Evolutionary conservation across 1,284 basidiomycete genomes (phyloP), one percentile per base, ranked within the genome.

Genomic region (Ustilago shanxiensis): DNA sequence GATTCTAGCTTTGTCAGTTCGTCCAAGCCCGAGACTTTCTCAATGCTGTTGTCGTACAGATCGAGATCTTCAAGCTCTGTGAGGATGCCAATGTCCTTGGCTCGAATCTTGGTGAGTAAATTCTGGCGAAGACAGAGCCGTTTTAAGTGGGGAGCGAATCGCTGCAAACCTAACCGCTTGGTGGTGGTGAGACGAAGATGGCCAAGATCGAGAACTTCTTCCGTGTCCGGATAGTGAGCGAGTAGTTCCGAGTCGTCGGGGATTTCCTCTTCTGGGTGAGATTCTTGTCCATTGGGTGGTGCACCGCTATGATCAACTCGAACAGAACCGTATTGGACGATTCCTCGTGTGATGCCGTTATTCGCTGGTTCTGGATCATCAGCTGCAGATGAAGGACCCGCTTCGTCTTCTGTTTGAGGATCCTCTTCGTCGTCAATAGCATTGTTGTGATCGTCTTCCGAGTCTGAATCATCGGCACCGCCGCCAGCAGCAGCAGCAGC

Each of bases 41-140:
- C 82, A 72, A 99, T 87, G 83, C 93, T 92, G 87, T 99, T 99
- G 86, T 99, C 96, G 85, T 99, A 99, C 72, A 98, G 84, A 87
- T 99, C 96, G 58, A 99, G 87, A 71, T 98, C 95, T 79, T 94
- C 92, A 31, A 99, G 87, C 54, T 90, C 89, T 13, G 86, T 89
- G 57, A 98, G 87, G n/a, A 89, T 26, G 28, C 78, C 77, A 29
- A 85, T 69, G 59, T 85, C 83, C 13, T 77, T 70, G 26, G 72
- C 66, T 22, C 94, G 91, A 33, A 98, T 88, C 49, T 89, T 88
- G 1, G 91, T 89, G 62, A 95, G 90, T 67, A 92, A 89, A 87
- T 98, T 99, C 87, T 98, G 95, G 28, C 96, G 90, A 26, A 99
- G 89, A 86, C 93, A 95, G 22, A 98, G 89, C 60, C 91, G 90